Evolutionary conservation across 2,329 filamentous ascomycete genomes (phyloP).

Genomic region (Fusarium ambrosium): DNA sequence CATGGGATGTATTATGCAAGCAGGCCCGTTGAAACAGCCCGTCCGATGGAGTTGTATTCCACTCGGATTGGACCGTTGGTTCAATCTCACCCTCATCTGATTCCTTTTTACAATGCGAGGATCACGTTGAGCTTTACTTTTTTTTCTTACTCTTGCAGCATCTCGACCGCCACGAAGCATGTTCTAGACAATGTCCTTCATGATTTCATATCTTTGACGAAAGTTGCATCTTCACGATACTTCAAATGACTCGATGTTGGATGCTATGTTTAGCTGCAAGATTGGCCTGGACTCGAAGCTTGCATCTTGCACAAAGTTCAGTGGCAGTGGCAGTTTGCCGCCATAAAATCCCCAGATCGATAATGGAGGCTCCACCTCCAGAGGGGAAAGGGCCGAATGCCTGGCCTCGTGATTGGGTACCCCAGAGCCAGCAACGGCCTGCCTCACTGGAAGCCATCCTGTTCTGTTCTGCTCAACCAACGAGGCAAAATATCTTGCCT

Average conservation of each 20-base stretch:
- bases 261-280: constrained; percentile 9
- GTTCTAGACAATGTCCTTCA: neutral
- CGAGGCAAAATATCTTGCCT: neutral
- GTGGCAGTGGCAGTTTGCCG: neutral
- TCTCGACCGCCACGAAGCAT: constrained; percentile 1
- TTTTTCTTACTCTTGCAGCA: neutral
- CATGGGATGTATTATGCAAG: neutral
- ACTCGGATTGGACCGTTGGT: neutral
- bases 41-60: neutral
- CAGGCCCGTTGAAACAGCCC: neutral
- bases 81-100: neutral
- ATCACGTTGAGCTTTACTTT: constrained; percentile 4
- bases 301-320: neutral
- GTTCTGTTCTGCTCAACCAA: neutral
- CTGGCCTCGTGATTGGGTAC: constrained; percentile 38
- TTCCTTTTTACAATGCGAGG: neutral
- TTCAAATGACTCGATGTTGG: neutral
- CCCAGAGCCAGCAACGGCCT: neutral
- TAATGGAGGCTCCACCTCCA: constrained; percentile 28
- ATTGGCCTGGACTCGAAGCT: neutral
- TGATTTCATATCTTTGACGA: neutral
- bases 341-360: constrained; percentile 42
- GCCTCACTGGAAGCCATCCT: neutral
- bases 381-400: constrained; percentile 44
- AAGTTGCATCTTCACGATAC: neutral